Evolutionary conservation across 2,329 filamentous ascomycete genomes (phyloP), one percentile per base, ranked within the genome.

Genomic region (Ophiosphaerella narmari): DNA sequence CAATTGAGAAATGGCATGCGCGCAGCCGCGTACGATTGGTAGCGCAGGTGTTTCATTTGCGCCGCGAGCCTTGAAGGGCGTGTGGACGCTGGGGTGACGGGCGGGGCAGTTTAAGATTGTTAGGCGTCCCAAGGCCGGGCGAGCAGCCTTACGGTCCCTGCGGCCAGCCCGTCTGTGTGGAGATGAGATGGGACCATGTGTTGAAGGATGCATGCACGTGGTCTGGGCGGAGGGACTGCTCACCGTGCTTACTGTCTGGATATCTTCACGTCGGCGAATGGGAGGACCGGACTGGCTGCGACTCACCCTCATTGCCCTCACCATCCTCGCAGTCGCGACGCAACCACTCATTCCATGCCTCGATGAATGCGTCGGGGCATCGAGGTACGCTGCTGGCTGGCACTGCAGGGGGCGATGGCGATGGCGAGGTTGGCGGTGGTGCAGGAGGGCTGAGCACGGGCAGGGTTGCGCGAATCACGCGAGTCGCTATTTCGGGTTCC

Each of bases 191-290:
- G 54, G 58, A 58, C 62, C 55, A 50, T 41, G 26, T 16, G 29
- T 29, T 21, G 37, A 21, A 18, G 39, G 31, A 41, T 29, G 24
- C 16, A 16, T 29, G 13, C 26, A 31, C 31, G 55, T 58, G 50
- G 33, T 51, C 47, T 55, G 52, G 44, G 42, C 66, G 62, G 67
- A 62, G 61, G 49, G 63, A 67, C 57, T 68, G 61, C 59, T 60
- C 54, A 52, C 68, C 66, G 67, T 65, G 66, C 67, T 71, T 63
- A 71, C 65, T 55, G 54, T 59, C 52, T 55, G 56, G 51, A 63
- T 54, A 58, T 66, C 56, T 52, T 35, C 39, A 36, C 43, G 29
- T 50, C 43, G 50, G 52, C 67, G 55, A 71, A 69, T 67, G 24
- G 65, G 26, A 11, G 4, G 1, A 3, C 7, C 26, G 11, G 11